Evolutionary conservation across 345 rosid species (phyloP).

Genomic region (Gossypium sturtianum): DNA sequence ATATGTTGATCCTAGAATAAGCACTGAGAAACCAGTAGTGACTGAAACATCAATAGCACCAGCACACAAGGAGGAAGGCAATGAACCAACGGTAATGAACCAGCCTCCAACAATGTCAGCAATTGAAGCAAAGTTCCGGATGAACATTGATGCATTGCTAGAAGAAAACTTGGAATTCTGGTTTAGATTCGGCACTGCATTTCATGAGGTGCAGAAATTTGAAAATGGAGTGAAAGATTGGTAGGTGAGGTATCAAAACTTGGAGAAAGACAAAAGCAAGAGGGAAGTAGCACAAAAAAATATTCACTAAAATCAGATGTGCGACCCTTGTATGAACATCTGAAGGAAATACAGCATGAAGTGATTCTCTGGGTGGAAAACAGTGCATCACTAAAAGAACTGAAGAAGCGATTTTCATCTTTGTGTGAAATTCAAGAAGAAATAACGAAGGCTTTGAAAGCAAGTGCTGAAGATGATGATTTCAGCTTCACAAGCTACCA

Average conservation of each 20-base stretch:
- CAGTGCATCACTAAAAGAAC: conserved; percentile 49
- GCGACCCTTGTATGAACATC: conserved; percentile 70
- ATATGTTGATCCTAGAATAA: neutral
- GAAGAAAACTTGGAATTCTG: conserved; percentile 82
- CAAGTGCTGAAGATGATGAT: conserved; percentile 80
- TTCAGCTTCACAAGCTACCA: conserved; percentile 91
- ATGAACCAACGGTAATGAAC: conserved; percentile 28
- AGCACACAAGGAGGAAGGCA: conserved; percentile 26
- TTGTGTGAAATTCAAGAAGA: conserved; percentile 63
- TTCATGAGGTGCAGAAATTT: conserved; percentile 73
- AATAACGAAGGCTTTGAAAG: conserved; percentile 51
- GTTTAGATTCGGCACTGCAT: conserved; percentile 71
- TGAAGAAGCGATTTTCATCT: conserved; percentile 59
- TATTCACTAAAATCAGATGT: conserved; percentile 50
- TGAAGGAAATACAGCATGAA: conserved; percentile 57
- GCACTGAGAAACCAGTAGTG: conserved; percentile 23
- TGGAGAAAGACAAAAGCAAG: conserved; percentile 50
- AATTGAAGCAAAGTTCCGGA: conserved; percentile 51
- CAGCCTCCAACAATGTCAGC: conserved; percentile 29
- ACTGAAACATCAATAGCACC: conserved; percentile 17
- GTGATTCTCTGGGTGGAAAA: conserved; percentile 69
- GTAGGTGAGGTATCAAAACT: conserved; percentile 49
- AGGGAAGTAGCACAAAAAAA: conserved; percentile 41
- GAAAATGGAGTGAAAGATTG: conserved; percentile 63
- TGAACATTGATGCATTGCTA: conserved; percentile 53